Percentiles rank a stretch among this genome's conserved stretches.
phyloP scores from a whole-genome alignment of 345 rosid species.

The Populus davidiana region DNA sequence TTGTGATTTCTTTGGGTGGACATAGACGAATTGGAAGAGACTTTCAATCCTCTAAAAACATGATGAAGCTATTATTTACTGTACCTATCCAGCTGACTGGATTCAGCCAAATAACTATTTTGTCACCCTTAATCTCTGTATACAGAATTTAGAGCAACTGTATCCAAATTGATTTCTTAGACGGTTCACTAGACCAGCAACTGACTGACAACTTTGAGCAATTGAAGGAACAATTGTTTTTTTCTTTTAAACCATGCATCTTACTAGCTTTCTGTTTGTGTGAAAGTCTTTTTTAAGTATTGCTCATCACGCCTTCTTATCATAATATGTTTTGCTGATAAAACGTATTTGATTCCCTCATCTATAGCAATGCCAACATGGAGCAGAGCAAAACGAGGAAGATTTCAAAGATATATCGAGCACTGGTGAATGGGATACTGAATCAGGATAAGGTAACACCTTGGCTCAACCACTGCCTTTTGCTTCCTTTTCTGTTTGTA shows the following conservation, averaged over 20 bases:
- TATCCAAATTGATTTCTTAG: not conserved
- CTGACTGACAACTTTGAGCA: not conserved
- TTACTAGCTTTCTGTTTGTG: constrained; percentile 2
- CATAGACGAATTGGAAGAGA: too few species aligned
- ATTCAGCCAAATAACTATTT: too few species aligned
- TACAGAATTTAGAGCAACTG: not conserved
- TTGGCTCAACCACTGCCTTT: not conserved
- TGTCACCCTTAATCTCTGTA: not conserved
- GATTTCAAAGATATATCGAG: constrained; percentile 71
- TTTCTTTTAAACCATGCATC: not conserved
- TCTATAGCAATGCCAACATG: constrained; percentile 27
- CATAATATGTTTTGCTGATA: constrained; percentile 3
- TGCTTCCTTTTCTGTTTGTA: not conserved
- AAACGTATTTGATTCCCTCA: constrained; percentile 1
- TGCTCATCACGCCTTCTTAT: not conserved
- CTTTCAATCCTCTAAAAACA: too few species aligned
- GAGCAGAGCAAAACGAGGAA: constrained; percentile 40
- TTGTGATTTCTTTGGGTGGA: too few species aligned
- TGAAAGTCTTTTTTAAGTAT: not conserved
- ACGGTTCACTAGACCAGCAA: not conserved
- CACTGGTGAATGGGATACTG: constrained; percentile 63
- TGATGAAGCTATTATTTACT: too few species aligned
- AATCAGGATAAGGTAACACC: constrained; percentile 57
- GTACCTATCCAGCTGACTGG: too few species aligned
- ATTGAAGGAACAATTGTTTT: not conserved